Evolutionary conservation across 139 green algal genomes (phyloP), one percentile per base, ranked within the genome.

Genomic region (Mychonastes homosphaera): DNA sequence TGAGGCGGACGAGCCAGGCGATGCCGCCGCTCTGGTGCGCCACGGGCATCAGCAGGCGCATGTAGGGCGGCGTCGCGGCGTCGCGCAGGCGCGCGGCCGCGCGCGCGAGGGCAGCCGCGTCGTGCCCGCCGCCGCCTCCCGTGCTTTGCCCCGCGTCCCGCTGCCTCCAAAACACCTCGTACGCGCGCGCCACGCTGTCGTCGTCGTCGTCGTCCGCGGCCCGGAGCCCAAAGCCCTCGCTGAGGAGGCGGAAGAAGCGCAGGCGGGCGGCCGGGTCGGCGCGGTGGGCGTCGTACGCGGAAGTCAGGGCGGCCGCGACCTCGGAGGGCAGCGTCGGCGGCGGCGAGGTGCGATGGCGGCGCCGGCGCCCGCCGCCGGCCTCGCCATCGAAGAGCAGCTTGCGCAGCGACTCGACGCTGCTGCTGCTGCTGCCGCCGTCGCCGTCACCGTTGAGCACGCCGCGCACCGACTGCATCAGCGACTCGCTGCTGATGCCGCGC

Each of bases 1-100:
- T 54, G 52, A 92, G 40, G 38, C 79, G 63, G 23, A 86, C 65
- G 48, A 92, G 71, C 55, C 91, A 87, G 7, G 72, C 63, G 23
- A 92, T 78, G 51, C 82, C 82, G 72, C 69, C 23, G 12, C 21
- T 64, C 45, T 79, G 72, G 33, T 77, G 68, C 65, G 71, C 76
- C 35, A 90, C 44, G 0, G 71, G 66, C 28, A 76, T 33, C 33
- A 88, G 68, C 12, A 92, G 73, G 38, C 74, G 77, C 9, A 41
- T 58, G 62, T 86, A 88, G 40, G 83, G 55, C 6, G 84, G 84
- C n/a, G 29, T 52, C 24, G 63, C 41, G 9, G 74, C 72, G 13
- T 67, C 43, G 10, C 46, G 36, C 39, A 87, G 62, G n/a, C 40
- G 47, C 8, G 38, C 51, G 35, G 79, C 64, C 18, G 72, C 40